Evolutionary conservation across 23 red algal species (phyloP), one percentile per base, ranked within the genome.

Genomic region (Gracilariopsis chorda): DNA sequence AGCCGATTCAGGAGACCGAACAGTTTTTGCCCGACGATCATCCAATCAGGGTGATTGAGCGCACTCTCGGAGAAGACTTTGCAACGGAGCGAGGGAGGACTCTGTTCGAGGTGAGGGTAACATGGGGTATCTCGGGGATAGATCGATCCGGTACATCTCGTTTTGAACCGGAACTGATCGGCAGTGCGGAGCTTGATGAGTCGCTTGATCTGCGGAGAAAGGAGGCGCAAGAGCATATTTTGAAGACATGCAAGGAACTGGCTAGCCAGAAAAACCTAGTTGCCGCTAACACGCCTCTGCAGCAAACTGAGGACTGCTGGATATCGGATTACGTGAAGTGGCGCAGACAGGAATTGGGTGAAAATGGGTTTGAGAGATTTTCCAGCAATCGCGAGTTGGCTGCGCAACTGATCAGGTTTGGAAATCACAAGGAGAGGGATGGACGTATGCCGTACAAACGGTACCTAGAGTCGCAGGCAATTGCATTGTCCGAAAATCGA

Each of bases 81-180:
- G 61, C 68, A 51, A 44, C 27, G 3, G 45, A 46, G 36, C 60
- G 51, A 4, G 30, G 43, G 34, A 30, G 20, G 20, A 24, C 45
- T 13, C 64, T n/a, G 57, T 48, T 86, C 24, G 30, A 78, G 45
- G 44, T 83, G 58, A 59, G 62, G 45, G 49, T 91, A 7, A 84
- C 88, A 28, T 92, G 87, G 77, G 93, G 93, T 32, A 86, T 95
- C 24, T 14, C 46, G 25, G 93, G 46, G 46, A 65, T 91, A n/a
- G 93, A 95, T 75, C 86, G 88, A 14, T 65, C 84, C 1, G 88
- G 88, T 7, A 88, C 88, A 58, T 71, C 53, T 36, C 40, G 74
- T 6, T 95, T 80, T 28, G 41, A 78, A 24, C 93, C 93, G 7
- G 78, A 88, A 13, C 45, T 69, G 29, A 17, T 83, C 19, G 93